Conservation (phyloP, 805 yeast genomes). For the Saturnispora dispora region DNA sequence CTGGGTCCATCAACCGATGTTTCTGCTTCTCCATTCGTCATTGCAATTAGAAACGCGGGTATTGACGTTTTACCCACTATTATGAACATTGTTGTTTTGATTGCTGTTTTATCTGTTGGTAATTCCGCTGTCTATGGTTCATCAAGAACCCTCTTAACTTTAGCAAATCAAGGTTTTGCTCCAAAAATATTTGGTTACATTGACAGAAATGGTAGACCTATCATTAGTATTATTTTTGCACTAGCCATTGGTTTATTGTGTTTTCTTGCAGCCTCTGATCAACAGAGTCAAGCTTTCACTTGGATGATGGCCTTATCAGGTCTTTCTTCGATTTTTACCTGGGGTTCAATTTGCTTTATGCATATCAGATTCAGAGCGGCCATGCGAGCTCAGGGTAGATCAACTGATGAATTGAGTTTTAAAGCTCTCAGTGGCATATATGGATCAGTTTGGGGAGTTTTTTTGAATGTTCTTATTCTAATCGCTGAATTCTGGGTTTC, state of each 20-base stretch:
- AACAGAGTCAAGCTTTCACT: conserved; percentile 46
- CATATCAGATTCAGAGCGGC: conserved; percentile 62
- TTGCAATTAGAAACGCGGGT: conserved; percentile 47
- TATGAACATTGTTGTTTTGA: conserved; percentile 57
- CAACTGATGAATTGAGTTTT: conserved; percentile 52
- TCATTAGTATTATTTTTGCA: conserved; percentile 46
- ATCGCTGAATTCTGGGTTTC: conserved; percentile 73
- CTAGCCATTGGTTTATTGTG: conserved; percentile 46
- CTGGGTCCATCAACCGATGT: conserved; percentile 39
- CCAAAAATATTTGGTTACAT: conserved; percentile 52
- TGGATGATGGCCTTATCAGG: conserved; percentile 69
- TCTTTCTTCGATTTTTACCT: conserved; percentile 59
- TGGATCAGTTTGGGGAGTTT: conserved; percentile 54
- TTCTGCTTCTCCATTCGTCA: conserved; percentile 64
- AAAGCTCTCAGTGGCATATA: conserved; percentile 51
- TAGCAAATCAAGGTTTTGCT: conserved; percentile 56
- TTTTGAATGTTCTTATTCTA: conserved; percentile 46
- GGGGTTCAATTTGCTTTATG: conserved; percentile 58
- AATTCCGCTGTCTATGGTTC: conserved; percentile 60
- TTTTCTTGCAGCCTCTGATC: conserved; percentile 46
- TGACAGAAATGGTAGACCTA: conserved; percentile 65
- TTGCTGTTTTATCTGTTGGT: conserved; percentile 62
- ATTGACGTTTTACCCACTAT: conserved; percentile 52
- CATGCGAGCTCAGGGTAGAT: conserved; percentile 50
- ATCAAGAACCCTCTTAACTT: conserved; percentile 52